Percentiles rank a stretch among this genome's conserved stretches.
Evolutionary conservation across 495 filamentous ascomycete species (phyloP).

Genomic region (Talaromyces stipitatus): DNA sequence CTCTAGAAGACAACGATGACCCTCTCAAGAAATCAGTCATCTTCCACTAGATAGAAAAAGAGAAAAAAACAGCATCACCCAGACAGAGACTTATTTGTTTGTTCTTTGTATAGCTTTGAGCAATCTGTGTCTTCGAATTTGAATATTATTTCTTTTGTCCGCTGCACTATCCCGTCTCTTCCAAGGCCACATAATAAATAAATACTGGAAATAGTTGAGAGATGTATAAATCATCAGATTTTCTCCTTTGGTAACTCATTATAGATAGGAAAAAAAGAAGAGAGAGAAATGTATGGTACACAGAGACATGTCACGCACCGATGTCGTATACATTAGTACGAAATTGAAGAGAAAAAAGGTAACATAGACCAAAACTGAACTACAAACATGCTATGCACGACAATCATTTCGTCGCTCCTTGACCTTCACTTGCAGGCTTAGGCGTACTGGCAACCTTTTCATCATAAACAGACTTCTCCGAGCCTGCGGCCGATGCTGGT

Average conservation of each 20-base stretch:
- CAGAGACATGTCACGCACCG: neutral
- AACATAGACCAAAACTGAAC: neutral
- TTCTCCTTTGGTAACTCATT: neutral
- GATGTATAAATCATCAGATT: too few relatives aligned
- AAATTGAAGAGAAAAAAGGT: constrained; percentile 3
- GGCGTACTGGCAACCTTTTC: constrained; percentile 45
- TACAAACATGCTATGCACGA: neutral
- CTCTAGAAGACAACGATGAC: neutral
- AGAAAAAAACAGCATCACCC: neutral
- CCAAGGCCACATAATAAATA: too few relatives aligned
- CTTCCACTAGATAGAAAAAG: neutral
- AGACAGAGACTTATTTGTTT: neutral
- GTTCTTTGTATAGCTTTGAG: constrained; percentile 8
- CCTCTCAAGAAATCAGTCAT: neutral
- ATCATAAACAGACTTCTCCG: constrained; percentile 53
- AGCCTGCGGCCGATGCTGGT: constrained; percentile 45
- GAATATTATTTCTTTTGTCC: constrained; percentile 5
- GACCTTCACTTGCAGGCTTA: constrained; percentile 70
- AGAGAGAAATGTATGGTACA: neutral
- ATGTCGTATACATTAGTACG: neutral
- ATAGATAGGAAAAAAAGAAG: neutral
- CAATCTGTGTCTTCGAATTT: neutral
- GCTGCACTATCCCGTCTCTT: too few relatives aligned
- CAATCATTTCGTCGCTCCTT: constrained; percentile 49
- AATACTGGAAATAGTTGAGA: too few relatives aligned